These are phyloP conservation scores for Acanthamoeba quina DNA, from an alignment of 208 protist species.

Conservation along the genomic window DNA sequence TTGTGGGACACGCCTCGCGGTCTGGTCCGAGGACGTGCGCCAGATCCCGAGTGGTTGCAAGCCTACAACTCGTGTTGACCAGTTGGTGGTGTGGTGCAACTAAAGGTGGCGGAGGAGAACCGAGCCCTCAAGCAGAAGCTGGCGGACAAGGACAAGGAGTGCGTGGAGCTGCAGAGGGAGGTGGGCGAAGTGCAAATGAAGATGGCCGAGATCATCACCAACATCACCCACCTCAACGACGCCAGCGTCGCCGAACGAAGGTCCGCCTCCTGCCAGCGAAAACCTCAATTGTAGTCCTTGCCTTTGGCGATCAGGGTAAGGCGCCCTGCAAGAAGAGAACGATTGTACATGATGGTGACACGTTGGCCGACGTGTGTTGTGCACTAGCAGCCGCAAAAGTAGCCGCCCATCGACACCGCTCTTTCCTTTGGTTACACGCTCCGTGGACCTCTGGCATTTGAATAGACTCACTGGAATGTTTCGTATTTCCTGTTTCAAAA, in stretches of 20 bases:
- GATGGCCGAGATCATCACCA: conserved; percentile 44
- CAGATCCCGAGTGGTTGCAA: background rate
- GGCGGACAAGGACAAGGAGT: conserved; percentile 3
- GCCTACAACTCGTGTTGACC: too few relatives aligned
- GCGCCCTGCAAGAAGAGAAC: background rate
- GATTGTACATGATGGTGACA: background rate
- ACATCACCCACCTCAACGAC: conserved; percentile 26
- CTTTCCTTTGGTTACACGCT: too few relatives aligned
- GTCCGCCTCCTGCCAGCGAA: background rate
- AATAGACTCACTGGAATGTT: too few relatives aligned
- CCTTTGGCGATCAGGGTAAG: background rate
- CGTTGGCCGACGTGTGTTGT: too few relatives aligned
- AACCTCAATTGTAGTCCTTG: background rate
- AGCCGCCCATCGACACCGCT: too few relatives aligned
- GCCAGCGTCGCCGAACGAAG: background rate
- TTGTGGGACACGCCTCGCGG: background rate
- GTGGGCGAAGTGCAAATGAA: conserved; percentile 23
- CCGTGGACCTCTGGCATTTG: too few relatives aligned
- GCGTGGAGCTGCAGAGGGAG: conserved; percentile 26
- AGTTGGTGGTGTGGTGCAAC: background rate
- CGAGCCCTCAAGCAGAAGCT: background rate
- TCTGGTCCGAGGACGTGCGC: background rate
- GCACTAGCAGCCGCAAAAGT: too few relatives aligned
- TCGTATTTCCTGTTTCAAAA: too few relatives aligned
- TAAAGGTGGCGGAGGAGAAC: conserved; percentile 1